Conservation (phyloP, 2,329 filamentous ascomycete species). For the Cladosporium sp. region DNA sequence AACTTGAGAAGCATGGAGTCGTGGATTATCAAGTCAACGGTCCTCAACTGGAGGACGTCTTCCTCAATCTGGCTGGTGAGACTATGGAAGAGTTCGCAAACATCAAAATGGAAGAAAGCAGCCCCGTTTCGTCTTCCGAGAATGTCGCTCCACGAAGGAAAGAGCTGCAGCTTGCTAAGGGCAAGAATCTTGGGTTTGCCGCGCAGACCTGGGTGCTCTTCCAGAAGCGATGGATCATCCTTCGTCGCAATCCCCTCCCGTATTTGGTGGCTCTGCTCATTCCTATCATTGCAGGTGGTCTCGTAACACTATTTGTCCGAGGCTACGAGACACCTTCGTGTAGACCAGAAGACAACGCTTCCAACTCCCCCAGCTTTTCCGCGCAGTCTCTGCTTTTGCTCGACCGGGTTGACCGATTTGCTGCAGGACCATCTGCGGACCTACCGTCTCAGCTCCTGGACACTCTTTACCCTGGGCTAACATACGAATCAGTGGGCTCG, state of each 20-base stretch:
- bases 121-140: slow-evolving; percentile 24
- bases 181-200: slow-evolving; percentile 66
- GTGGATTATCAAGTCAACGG: slow-evolving; percentile 82
- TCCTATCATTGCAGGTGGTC: slow-evolving; percentile 74
- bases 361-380: slow-evolving; percentile 22
- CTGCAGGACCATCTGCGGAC: slow-evolving; percentile 2
- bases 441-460: slow-evolving; percentile 6
- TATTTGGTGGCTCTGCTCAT: slow-evolving; percentile 73
- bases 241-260: slow-evolving; percentile 76
- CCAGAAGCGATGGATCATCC: slow-evolving; percentile 72
- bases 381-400: slow-evolving; percentile 28
- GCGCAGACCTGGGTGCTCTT: slow-evolving; percentile 74
- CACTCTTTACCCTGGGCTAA: slow-evolving; percentile 28
- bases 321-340: slow-evolving; percentile 53
- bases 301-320: slow-evolving; percentile 75
- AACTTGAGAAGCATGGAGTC: slow-evolving; percentile 66
- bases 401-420: slow-evolving; percentile 26
- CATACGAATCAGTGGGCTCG: slow-evolving; percentile 42
- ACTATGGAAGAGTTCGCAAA: slow-evolving; percentile 56
- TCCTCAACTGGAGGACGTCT: slow-evolving; percentile 90
- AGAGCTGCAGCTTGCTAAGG: slow-evolving; percentile 59
- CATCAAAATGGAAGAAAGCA: slow-evolving; percentile 22
- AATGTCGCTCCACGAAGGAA: slow-evolving; percentile 30
- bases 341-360: slow-evolving; percentile 41
- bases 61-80: slow-evolving; percentile 82